Evolutionary conservation across 306 rosid genomes (phyloP).

Genomic region (Corylus americana): DNA sequence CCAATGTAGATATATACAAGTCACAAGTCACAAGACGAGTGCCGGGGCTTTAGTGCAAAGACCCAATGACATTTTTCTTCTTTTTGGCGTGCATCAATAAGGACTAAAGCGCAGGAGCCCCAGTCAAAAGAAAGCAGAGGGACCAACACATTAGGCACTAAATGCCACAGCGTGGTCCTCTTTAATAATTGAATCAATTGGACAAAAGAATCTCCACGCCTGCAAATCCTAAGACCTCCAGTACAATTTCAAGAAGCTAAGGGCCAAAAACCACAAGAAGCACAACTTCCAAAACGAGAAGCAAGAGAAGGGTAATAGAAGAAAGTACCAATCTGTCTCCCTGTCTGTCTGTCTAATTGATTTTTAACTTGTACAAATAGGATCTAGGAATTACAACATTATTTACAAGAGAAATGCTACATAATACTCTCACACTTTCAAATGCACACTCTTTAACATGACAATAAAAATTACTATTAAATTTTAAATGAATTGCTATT

Average conservation of each 20-base stretch:
- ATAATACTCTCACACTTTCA: too few species aligned
- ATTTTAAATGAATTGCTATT: too few species aligned
- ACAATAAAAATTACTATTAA: too few species aligned
- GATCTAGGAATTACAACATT: too few species aligned
- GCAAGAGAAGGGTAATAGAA: neutral
- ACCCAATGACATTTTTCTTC: too few species aligned
- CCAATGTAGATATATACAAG: conserved; percentile 24
- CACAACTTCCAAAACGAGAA: neutral
- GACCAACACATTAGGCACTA: too few species aligned
- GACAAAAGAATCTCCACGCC: conserved; percentile 19
- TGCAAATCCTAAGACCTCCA: neutral
- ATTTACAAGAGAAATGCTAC: too few species aligned
- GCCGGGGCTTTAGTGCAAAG: neutral
- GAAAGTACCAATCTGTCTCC: too few species aligned
- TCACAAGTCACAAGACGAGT: conserved; percentile 6
- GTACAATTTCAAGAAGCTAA: neutral
- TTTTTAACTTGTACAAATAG: too few species aligned
- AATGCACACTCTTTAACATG: too few species aligned
- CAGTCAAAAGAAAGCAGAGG: neutral
- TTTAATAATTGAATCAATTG: conserved; percentile 8
- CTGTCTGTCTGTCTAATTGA: too few species aligned
- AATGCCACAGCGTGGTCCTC: conserved; percentile 37
- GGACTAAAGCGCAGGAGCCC: neutral
- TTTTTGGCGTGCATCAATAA: neutral
- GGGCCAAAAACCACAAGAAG: neutral